Evolutionary conservation across 1,139 yeast genomes (phyloP).

Genomic region (Lodderomyces orthopsilosis): DNA sequence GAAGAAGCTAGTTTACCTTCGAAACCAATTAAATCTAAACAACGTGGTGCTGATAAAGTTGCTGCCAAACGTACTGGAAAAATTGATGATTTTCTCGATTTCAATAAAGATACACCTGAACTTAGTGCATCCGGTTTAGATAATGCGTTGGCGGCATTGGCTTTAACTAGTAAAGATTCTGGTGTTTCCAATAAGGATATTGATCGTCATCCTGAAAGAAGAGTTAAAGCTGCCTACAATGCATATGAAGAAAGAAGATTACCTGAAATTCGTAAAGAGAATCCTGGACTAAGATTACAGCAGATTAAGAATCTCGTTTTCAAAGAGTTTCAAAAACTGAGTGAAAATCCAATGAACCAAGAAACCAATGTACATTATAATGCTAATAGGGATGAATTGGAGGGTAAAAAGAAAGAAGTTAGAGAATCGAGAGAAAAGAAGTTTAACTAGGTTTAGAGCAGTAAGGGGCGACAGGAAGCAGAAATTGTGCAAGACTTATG

Average conservation of each 20-base stretch:
- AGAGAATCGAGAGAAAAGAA: constrained; percentile 47
- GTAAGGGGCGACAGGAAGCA: too few relatives aligned
- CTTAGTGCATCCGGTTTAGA: constrained; percentile 76
- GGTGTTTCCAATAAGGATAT: constrained; percentile 61
- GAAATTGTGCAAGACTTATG: too few relatives aligned
- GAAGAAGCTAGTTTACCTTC: constrained; percentile 65
- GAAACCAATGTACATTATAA: constrained; percentile 61
- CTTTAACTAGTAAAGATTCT: constrained; percentile 55
- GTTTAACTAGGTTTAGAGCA: constrained; percentile 22
- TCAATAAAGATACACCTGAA: constrained; percentile 47
- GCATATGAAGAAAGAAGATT: constrained; percentile 71
- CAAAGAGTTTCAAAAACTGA: constrained; percentile 80
- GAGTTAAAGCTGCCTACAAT: constrained; percentile 77
- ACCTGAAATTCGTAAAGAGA: constrained; percentile 72
- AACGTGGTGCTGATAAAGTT: constrained; percentile 70
- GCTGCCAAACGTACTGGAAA: constrained; percentile 63
- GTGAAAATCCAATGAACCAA: constrained; percentile 85
- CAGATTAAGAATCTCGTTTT: constrained; percentile 71
- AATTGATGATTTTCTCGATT: constrained; percentile 60
- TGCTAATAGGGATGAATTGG: constrained; percentile 58
- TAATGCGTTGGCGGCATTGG: constrained; percentile 73
- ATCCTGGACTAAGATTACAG: constrained; percentile 77
- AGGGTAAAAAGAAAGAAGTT: constrained; percentile 47
- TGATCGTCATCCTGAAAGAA: constrained; percentile 86
- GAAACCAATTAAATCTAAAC: constrained; percentile 52